Conservation (phyloP, 2,329 filamentous ascomycete species). For the Dryadomyces quercivorus region DNA sequence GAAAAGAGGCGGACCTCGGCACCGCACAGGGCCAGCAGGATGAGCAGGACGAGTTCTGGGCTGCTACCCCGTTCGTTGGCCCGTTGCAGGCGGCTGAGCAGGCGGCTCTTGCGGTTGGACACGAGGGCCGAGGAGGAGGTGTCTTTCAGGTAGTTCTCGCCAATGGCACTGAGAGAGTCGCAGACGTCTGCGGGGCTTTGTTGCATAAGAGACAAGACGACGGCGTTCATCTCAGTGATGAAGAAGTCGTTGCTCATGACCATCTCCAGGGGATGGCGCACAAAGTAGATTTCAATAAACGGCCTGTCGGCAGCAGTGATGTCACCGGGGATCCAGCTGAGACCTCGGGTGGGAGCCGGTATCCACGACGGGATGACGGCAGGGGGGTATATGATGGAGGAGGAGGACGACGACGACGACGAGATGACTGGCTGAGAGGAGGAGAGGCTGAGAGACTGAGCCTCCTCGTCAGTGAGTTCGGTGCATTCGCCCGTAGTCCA, state of each 20-base stretch:
- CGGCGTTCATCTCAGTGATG: conserved; percentile 11
- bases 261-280: conserved; percentile 11
- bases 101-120: conserved; percentile 6
- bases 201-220: conserved; percentile 9
- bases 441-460: not conserved
- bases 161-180: conserved; percentile 11
- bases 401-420: no score
- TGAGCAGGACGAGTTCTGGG: conserved; percentile 9
- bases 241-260: conserved; percentile 10
- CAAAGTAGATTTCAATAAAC: conserved; percentile 11
- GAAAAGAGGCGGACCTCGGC: conserved; percentile 10
- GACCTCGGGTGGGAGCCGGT: conserved; percentile 5
- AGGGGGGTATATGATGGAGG: not conserved
- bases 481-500: no score
- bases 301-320: conserved; percentile 7
- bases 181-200: conserved; percentile 6
- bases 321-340: conserved; percentile 7
- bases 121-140: not conserved
- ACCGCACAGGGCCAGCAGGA: conserved; percentile 9
- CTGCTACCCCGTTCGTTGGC: conserved; percentile 7
- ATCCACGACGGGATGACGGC: not conserved
- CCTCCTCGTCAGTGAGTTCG: no score
- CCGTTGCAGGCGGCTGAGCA: conserved; percentile 6
- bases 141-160: conserved; percentile 10
- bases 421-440: not conserved